Base-by-base conservation (phyloP, 345 rosid genomes). In the Populus nigra region DNA sequence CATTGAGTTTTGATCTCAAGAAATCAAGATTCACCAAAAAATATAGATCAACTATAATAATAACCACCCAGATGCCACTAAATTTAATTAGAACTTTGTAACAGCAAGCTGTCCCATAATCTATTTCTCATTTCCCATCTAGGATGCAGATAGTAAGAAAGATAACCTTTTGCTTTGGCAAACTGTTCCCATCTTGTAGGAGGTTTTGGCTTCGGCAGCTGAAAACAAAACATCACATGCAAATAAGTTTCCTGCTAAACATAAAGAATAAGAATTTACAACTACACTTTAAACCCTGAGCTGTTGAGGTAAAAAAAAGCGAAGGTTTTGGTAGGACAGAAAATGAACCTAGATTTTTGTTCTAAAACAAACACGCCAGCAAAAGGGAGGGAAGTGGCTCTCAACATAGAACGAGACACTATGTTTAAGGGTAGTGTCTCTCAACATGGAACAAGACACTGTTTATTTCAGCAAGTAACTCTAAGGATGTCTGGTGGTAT, bases 141-240 rank as follows among this genome's bases (percentile, higher is more conserved):
- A 35, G 63, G 41, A 3, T 22, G 57, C 66, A 67, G 23, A 36
- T 76, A 18, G 49, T 10, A 65, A 36, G 22, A 20, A 15, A 33
- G 22, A 63, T 49, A 16, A 79, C 81, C 81, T 57, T 67, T 79
- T 15, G 72, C 39, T 79, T 73, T 68, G 72, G 77, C 81, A 79
- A 73, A 79, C 77, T 9, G 4, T 55, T 79, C 81, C 81, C 77
- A 79, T 41, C 68, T 79, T 17, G 77, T 79, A 43, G 81, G 81
- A 50, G 81, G 77, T 73, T 79, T 73, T 3, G 81, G 73, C 77
- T 43, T 79, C 2, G 81, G 81, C 67, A 73, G 62, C 77, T 79
- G 81, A 79, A 67, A 79, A 66, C 8, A 73, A 27, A 20, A n/a
- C 43, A 41, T 36, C 8, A 53, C 0, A 79, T 38, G 57, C 10